Percentiles rank a stretch among this genome's conserved stretches.
Conservation (phyloP, 2,329 filamentous ascomycete genomes). For the Fusarium sp. region DNA sequence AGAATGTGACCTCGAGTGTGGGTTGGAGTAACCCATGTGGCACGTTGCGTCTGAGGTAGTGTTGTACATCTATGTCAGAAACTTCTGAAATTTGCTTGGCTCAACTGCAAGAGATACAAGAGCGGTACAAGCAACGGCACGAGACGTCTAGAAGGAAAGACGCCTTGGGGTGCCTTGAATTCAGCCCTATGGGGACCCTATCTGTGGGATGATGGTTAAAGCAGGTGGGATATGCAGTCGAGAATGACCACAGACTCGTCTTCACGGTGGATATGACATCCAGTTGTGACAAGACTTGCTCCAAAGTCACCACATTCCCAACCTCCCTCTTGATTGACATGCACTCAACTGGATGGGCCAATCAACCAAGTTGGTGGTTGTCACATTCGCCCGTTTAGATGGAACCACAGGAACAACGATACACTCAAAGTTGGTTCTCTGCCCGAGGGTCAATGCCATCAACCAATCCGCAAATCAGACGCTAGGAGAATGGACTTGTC, state of each 20-base stretch:
- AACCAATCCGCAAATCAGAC: constrained; percentile 5
- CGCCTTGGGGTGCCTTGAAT: constrained; percentile 6
- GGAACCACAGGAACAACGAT: constrained; percentile 19
- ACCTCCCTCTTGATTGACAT: constrained; percentile 5
- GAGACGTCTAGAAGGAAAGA: background rate
- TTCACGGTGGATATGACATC: constrained; percentile 21
- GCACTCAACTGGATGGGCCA: background rate
- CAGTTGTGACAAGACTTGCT: constrained; percentile 8
- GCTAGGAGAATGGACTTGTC: constrained; percentile 1
- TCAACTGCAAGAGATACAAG: constrained; percentile 13
- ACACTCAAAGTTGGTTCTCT: constrained; percentile 7
- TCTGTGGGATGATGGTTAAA: constrained; percentile 9
- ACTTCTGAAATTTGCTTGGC: constrained; percentile 9
- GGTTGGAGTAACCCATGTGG: constrained; percentile 3
- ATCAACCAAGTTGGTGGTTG: background rate
- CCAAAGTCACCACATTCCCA: constrained; percentile 17
- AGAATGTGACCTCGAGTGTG: background rate
- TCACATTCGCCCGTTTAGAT: constrained; percentile 7
- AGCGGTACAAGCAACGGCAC: constrained; percentile 26
- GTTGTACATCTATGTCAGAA: constrained; percentile 4
- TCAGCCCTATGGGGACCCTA: constrained; percentile 2
- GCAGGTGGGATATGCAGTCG: constrained; percentile 12
- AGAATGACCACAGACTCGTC: background rate
- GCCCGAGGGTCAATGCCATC: constrained; percentile 3
- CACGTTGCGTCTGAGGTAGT: background rate